Percentiles rank a stretch among this genome's conserved stretches.
Conservation (phyloP, 192 early-diverging fungal species). For the Geranomyces michiganensis region DNA sequence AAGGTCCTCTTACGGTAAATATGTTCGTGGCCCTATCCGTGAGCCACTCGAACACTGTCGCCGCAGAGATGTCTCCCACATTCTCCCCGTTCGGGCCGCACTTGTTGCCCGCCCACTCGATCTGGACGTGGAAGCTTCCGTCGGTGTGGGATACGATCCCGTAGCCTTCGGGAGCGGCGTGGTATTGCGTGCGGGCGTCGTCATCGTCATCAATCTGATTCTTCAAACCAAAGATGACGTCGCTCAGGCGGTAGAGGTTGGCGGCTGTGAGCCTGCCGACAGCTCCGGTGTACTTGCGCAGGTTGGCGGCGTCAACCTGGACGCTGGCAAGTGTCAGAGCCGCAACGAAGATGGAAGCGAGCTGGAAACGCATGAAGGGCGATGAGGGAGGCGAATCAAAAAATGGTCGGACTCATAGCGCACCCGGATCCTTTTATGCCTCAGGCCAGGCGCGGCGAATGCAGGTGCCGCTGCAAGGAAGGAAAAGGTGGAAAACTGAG, state of each 20-base stretch:
- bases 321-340: background rate
- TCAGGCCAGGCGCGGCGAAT: background rate
- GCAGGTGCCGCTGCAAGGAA: too few relatives aligned
- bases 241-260: background rate
- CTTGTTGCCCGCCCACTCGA: background rate
- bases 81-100: constrained; percentile 2
- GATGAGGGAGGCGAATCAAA: background rate
- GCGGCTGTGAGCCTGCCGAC: constrained; percentile 1
- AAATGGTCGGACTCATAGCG: background rate
- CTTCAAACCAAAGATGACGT: background rate
- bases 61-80: background rate
- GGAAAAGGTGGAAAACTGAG: too few relatives aligned
- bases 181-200: background rate
- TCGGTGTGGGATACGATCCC: background rate
- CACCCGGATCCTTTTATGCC: background rate
- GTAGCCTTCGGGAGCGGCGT: background rate
- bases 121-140: background rate
- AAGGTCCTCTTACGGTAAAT: background rate
- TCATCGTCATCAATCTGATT: background rate
- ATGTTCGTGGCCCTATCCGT: background rate
- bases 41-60: background rate
- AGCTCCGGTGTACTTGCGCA: background rate
- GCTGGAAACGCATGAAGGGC: background rate
- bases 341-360: background rate
- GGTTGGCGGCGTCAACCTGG: constrained; percentile 2